phyloP scores from a whole-genome alignment of 2,329 filamentous ascomycete genomes.

The Venturia carpophila region DNA sequence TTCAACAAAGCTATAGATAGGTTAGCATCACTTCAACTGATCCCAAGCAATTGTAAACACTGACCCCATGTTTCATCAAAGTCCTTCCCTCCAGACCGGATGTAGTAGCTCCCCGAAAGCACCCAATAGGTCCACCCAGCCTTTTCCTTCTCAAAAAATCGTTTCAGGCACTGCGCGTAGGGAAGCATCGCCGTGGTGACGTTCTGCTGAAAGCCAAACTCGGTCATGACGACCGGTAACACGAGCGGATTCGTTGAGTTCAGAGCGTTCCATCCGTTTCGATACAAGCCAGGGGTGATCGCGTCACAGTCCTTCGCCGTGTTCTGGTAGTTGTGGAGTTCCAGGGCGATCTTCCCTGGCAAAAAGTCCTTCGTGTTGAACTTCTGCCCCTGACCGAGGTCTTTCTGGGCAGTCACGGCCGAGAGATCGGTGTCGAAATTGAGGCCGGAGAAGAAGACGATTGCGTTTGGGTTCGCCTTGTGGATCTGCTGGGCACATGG shows the following conservation, averaged over 20 bases:
- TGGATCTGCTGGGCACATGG: constrained; percentile 45
- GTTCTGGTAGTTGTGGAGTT: constrained; percentile 55
- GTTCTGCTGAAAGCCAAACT: constrained; percentile 49
- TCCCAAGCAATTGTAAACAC: background rate
- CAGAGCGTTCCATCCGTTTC: constrained; percentile 48
- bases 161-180: constrained; percentile 47
- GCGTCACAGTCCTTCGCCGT: constrained; percentile 41
- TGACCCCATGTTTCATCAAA: constrained; percentile 16
- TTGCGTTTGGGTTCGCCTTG: constrained; percentile 41
- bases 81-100: constrained; percentile 9
- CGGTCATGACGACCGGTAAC: constrained; percentile 46
- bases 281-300: constrained; percentile 41
- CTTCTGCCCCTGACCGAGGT: constrained; percentile 25
- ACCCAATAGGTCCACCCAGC: constrained; percentile 43
- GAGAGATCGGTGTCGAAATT: constrained; percentile 49
- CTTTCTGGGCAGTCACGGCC: constrained; percentile 44
- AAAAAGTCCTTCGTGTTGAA: constrained; percentile 43
- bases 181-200: constrained; percentile 39
- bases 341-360: constrained; percentile 49
- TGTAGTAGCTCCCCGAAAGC: constrained; percentile 16
- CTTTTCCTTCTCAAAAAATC: constrained; percentile 42
- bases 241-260: constrained; percentile 31
- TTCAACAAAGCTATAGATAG: background rate
- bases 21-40: background rate
- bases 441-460: constrained; percentile 55